phyloP scores from a whole-genome alignment of 1,139 yeast genomes.

The Pichia sp. region DNA sequence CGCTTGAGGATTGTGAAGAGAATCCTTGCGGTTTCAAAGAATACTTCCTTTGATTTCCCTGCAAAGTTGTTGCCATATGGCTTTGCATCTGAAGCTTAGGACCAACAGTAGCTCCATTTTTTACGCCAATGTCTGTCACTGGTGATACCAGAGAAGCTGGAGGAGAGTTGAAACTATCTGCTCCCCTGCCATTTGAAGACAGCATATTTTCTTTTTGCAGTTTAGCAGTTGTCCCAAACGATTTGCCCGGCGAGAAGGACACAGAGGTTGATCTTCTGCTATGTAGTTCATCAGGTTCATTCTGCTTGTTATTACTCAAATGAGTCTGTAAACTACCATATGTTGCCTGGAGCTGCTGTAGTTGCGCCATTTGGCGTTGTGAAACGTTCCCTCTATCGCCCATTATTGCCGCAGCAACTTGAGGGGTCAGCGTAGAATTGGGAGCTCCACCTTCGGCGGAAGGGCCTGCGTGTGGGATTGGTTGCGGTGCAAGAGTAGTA shows the following conservation, averaged over 20 bases:
- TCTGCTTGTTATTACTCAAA: constrained; percentile 17
- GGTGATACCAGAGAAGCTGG: background rate
- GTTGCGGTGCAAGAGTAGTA: constrained; percentile 6
- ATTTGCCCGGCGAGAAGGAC: background rate
- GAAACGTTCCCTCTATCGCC: constrained; percentile 23
- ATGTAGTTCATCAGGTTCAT: constrained; percentile 18
- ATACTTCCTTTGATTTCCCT: constrained; percentile 4
- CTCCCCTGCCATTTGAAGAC: background rate
- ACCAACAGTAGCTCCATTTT: background rate
- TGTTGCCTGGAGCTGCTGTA: constrained; percentile 31
- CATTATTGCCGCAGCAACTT: constrained; percentile 26
- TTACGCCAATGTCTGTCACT: background rate
- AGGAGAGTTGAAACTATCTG: background rate
- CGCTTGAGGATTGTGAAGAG: constrained; percentile 11
- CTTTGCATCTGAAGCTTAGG: background rate
- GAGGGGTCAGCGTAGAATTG: constrained; percentile 16
- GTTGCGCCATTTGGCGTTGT: constrained; percentile 25
- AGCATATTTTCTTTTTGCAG: background rate
- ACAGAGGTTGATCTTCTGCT: background rate
- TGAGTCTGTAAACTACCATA: constrained; percentile 28
- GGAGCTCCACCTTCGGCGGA: background rate
- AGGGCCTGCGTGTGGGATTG: constrained; percentile 11
- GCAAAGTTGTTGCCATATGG: background rate
- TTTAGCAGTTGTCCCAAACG: background rate
- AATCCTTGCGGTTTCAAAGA: constrained; percentile 2